Conservation (phyloP, 2,329 filamentous ascomycete genomes). For the Sphaceloma murrayae region DNA sequence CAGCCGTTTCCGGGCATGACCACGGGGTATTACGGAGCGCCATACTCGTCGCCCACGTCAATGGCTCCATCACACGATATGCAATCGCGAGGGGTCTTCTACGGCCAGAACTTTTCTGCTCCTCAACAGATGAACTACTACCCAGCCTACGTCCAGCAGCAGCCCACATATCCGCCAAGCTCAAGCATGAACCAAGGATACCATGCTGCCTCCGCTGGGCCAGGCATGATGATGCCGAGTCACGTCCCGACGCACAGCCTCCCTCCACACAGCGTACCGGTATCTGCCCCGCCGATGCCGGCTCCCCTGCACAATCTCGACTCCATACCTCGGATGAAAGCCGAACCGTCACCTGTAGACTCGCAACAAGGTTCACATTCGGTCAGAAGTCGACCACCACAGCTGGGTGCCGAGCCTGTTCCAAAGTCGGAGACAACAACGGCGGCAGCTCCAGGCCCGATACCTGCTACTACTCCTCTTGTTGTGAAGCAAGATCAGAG, state of each 20-base stretch:
- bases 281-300: slow-evolving; percentile 2
- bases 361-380: slow-evolving; percentile 12
- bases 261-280: background rate
- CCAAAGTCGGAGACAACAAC: slow-evolving; percentile 4
- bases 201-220: background rate
- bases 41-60: slow-evolving; percentile 4
- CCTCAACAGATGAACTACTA: slow-evolving; percentile 15
- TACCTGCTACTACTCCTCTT: slow-evolving; percentile 88
- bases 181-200: background rate
- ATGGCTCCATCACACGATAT: slow-evolving; percentile 1
- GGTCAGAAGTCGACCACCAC: slow-evolving; percentile 6
- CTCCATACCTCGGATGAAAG: slow-evolving; percentile 3
- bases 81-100: slow-evolving; percentile 4
- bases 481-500: slow-evolving; percentile 93
- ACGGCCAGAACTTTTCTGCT: background rate
- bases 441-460: slow-evolving; percentile 77
- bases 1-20: slow-evolving; percentile 12
- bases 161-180: background rate
- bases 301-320: slow-evolving; percentile 6
- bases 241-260: slow-evolving; percentile 4
- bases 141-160: slow-evolving; percentile 4
- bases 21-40: slow-evolving; percentile 1
- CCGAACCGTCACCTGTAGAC: slow-evolving; percentile 6
- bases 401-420: slow-evolving; percentile 6
- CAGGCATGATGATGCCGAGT: slow-evolving; percentile 12